Percentiles rank a stretch among this genome's conserved stretches.
These are phyloP conservation scores for Penicillium sp. DNA, from an alignment of 2,329 filamentous ascomycete species.

Conservation along the genomic window DNA sequence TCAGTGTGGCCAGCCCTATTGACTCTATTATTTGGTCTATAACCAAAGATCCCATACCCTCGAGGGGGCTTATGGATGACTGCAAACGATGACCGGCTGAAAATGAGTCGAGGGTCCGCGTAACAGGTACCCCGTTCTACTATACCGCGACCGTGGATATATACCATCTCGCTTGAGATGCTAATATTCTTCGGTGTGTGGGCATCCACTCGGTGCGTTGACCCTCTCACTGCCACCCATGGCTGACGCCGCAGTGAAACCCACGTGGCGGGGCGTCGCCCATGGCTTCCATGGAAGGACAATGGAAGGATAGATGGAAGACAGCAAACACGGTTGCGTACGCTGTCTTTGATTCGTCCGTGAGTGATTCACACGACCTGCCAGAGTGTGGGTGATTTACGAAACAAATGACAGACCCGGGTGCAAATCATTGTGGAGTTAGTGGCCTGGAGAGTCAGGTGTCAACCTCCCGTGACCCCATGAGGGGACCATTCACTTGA, in stretches of 20 bases:
- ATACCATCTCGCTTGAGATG: neutral
- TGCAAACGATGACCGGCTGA: no score
- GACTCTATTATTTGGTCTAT: neutral
- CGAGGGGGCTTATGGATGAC: no score
- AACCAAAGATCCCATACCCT: no score
- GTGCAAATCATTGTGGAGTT: no score
- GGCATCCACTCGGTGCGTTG: neutral
- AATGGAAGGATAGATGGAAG: neutral
- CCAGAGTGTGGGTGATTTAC: no score
- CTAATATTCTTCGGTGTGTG: neutral
- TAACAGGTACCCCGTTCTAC: neutral
- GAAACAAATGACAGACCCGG: no score
- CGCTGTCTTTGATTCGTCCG: neutral
- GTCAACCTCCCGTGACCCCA: no score
- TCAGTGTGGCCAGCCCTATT: neutral
- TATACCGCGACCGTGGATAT: neutral
- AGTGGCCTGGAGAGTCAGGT: no score
- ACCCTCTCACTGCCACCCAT: neutral
- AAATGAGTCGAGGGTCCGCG: no score
- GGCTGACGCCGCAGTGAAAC: neutral
- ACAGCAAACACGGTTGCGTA: neutral
- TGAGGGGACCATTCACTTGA: no score
- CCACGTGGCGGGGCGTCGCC: conserved; percentile 7
- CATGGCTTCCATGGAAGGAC: conserved; percentile 2
- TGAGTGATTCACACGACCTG: neutral